Evolutionary conservation across 306 rosid species (phyloP), one percentile per base, ranked within the genome.

Genomic region (Trifolium dubium): DNA sequence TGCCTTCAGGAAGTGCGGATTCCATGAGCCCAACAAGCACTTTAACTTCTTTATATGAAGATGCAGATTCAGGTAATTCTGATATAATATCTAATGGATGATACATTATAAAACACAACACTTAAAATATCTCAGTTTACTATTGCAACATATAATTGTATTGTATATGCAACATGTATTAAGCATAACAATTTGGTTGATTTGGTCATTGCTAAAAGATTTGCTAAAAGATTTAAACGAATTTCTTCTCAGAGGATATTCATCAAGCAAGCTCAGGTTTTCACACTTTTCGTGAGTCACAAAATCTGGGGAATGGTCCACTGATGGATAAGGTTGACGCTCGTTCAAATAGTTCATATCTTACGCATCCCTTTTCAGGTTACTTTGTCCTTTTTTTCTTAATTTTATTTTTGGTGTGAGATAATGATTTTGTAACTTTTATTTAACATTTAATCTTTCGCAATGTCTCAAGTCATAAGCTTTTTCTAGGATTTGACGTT

Each of bases 21-120:
- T 64, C 89, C 81, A 83, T 86, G 81, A 92, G 96, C 79, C 91
- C 96, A 74, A 88, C 86, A 74, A 92, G 96, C 77, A 83, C 87
- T 67, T 64, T 82, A 80, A 81, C 97, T 32, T 89, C 98, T 23
- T 76, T 84, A 30, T 89, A 84, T 72, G 98, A 92, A 86, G 98
- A 92, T 83, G 92, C 87, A 67, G 98, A 92, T 83, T 85, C 89
- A 46, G 98, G 98, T 92, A 79, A 70, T 61, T 77, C 43, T 73
- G 61, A 51, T 67, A 63, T 83, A 37, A 28, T 80, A 67, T 75
- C 75, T 79, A 14, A 63, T 65, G 77, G 72, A 55, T 73, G 41
- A 60, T 43, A 32, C 37, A 5, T 66, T 67, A 54, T 5, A 47
- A 23, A 23, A 66, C 56, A 23, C 29, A 37, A 30, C 50, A 67